Evolutionary conservation across 176 grass and related monocot species (phyloP).

Genomic region (Alloteropsis semialata): DNA sequence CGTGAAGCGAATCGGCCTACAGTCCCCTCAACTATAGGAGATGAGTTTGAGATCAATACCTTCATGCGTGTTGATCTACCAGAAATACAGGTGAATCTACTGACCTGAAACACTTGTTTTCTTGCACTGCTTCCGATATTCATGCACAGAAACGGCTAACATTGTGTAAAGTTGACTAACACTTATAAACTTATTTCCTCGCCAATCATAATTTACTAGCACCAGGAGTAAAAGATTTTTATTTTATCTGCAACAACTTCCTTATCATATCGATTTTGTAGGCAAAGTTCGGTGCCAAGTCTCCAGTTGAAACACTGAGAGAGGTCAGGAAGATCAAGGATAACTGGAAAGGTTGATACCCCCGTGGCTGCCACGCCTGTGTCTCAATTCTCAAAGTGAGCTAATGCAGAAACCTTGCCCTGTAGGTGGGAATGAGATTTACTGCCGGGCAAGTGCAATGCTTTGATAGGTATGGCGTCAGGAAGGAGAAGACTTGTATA

Average conservation of each 20-base stretch:
- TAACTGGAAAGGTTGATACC: slow-evolving; percentile 88
- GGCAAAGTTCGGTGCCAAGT: slow-evolving; percentile 56
- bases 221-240: neutral
- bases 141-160: neutral
- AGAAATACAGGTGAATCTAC: slow-evolving; percentile 69
- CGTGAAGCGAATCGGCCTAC: slow-evolving; percentile 52
- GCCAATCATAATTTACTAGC: neutral
- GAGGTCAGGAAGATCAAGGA: slow-evolving; percentile 83
- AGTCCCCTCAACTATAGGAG: slow-evolving; percentile 81
- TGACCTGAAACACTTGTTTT: neutral
- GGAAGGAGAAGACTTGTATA: neutral
- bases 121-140: neutral
- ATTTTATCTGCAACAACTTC: neutral
- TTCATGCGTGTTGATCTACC: slow-evolving; percentile 90
- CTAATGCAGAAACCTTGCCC: slow-evolving; percentile 25
- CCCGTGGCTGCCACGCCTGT: neutral
- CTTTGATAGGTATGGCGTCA: slow-evolving; percentile 7
- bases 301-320: slow-evolving; percentile 63
- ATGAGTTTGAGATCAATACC: slow-evolving; percentile 90
- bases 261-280: slow-evolving; percentile 27
- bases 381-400: neutral
- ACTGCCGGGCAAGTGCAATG: slow-evolving; percentile 23
- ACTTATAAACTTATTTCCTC: neutral
- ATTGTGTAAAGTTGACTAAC: neutral
- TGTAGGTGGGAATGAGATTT: slow-evolving; percentile 35